phyloP scores from a whole-genome alignment of 2,329 filamentous ascomycete species.

The Hypoxylon sp. region DNA sequence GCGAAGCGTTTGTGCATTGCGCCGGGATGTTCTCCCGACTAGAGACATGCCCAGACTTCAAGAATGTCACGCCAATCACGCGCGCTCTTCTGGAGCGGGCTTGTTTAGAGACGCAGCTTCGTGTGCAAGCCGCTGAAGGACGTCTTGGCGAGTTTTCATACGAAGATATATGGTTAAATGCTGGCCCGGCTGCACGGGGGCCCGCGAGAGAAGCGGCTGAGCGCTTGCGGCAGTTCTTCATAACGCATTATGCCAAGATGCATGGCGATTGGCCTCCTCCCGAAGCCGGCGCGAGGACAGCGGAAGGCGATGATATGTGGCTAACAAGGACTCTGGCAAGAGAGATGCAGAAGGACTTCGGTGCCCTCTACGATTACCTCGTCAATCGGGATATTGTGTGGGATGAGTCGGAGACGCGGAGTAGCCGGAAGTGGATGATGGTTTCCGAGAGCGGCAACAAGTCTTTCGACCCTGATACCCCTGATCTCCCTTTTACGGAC shows the following conservation, averaged over 20 bases:
- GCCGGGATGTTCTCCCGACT: conserved; percentile 72
- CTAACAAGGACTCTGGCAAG: conserved; percentile 71
- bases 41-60: conserved; percentile 70
- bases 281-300: conserved; percentile 48
- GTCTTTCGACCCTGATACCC: conserved; percentile 64
- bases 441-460: conserved; percentile 62
- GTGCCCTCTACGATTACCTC: conserved; percentile 78
- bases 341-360: conserved; percentile 75
- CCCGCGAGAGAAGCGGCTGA: conserved; percentile 70
- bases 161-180: conserved; percentile 70
- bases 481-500: conserved; percentile 74
- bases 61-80: conserved; percentile 71
- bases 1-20: conserved; percentile 76
- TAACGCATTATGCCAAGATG: conserved; percentile 67
- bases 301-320: conserved; percentile 67
- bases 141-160: conserved; percentile 73
- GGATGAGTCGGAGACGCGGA: conserved; percentile 73
- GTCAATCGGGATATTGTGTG: conserved; percentile 77
- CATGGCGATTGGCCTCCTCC: conserved; percentile 75
- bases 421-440: conserved; percentile 76
- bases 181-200: conserved; percentile 51
- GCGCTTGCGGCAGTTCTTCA: conserved; percentile 72
- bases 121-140: conserved; percentile 73
- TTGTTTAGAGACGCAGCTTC: conserved; percentile 72
- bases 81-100: conserved; percentile 74